These are phyloP conservation scores for Cryptosporidium viatorum DNA, from an alignment of 169 alveolate species.

Conservation along the genomic window DNA sequence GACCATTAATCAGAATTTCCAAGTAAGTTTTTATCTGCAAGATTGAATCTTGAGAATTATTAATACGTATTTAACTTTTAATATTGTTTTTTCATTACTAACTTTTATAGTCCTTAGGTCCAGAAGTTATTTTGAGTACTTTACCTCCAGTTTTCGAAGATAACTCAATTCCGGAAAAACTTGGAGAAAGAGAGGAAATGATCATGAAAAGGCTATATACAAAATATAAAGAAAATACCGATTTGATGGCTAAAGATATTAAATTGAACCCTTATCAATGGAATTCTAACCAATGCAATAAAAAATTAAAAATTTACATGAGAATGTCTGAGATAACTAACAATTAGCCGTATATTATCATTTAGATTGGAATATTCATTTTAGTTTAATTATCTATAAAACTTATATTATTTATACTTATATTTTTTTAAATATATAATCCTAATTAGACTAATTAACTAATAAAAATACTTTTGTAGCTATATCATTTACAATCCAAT, in stretches of 20 bases:
- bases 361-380: background rate
- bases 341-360: background rate
- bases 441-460: conserved; percentile 13
- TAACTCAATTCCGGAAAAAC: conserved; percentile 19
- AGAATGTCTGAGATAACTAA: background rate
- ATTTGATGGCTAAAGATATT: conserved; percentile 41
- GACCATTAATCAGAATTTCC: conserved; percentile 51
- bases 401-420: background rate
- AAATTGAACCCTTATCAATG: conserved; percentile 63
- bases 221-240: conserved; percentile 23
- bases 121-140: conserved; percentile 15
- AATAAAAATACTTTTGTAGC: conserved; percentile 88
- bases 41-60: background rate
- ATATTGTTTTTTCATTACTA: background rate
- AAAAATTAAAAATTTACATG: conserved; percentile 24
- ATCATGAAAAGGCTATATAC: conserved; percentile 18
- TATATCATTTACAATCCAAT: conserved; percentile 94
- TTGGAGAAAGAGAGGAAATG: conserved; percentile 63
- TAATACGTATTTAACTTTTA: background rate
- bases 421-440: background rate
- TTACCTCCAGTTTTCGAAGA: conserved; percentile 25
- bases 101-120: background rate
- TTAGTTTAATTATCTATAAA: background rate
- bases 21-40: conserved; percentile 15
- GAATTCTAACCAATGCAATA: conserved; percentile 53